Evolutionary conservation across 768 basidiomycete species (phyloP).

Genomic region (Rhodotorula diobovata): DNA sequence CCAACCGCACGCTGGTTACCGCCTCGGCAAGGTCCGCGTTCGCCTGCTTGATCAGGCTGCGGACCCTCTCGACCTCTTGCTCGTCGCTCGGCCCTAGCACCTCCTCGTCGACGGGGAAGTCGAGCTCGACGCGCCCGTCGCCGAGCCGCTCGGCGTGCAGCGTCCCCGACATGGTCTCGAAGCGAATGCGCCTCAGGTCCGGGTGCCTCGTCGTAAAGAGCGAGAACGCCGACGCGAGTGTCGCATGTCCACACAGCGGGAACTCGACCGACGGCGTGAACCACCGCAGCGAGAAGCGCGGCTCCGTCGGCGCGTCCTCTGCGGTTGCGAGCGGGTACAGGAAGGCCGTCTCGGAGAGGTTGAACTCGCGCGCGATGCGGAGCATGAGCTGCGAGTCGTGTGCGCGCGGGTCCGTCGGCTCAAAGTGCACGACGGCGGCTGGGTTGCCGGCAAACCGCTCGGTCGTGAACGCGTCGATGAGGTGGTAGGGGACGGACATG

Average conservation of each 20-base stretch:
- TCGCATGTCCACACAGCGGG: conserved; percentile 43
- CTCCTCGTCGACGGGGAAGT: conserved; percentile 37
- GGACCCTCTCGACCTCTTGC: not conserved
- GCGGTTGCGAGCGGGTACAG: conserved; percentile 14
- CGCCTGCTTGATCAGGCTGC: not conserved
- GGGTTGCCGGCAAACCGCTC: conserved; percentile 45
- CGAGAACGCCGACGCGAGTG: conserved; percentile 44
- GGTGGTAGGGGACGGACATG: conserved; percentile 18
- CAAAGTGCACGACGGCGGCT: conserved; percentile 45
- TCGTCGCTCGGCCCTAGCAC: not conserved
- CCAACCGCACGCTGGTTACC: not conserved
- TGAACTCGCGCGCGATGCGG: conserved; percentile 38
- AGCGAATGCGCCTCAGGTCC: conserved; percentile 22
- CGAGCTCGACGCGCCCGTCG: conserved; percentile 37
- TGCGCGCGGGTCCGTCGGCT: not conserved
- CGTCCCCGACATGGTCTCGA: conserved; percentile 39
- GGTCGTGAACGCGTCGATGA: conserved; percentile 47
- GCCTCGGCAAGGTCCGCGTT: too few relatives aligned
- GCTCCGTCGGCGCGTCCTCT: not conserved
- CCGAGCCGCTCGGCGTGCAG: conserved; percentile 29
- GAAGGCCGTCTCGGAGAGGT: conserved; percentile 42
- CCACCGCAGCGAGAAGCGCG: conserved; percentile 43
- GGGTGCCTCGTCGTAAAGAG: conserved; percentile 33
- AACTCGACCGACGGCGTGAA: conserved; percentile 40
- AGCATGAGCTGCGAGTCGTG: conserved; percentile 4